Conservation (phyloP, 176 grass and related monocot genomes). For the Thinopyrum elongatum region DNA sequence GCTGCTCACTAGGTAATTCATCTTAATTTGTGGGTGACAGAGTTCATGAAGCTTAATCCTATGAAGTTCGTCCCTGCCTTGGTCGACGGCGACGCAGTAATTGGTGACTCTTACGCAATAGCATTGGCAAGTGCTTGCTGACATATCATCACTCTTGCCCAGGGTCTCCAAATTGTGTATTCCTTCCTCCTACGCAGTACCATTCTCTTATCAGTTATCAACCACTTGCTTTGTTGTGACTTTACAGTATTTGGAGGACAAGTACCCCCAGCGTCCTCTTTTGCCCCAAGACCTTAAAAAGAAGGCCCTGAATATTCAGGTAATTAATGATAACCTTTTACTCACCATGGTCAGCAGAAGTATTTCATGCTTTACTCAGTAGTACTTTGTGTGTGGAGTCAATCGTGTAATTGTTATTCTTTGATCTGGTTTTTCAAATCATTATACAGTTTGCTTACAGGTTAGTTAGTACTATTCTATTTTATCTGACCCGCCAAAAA, state of each 20-base stretch:
- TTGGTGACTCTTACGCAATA: constrained; percentile 47
- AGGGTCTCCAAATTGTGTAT: background rate
- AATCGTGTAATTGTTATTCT: background rate
- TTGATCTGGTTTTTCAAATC: background rate
- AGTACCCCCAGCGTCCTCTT: constrained; percentile 33
- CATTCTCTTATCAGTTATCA: background rate
- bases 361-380: background rate
- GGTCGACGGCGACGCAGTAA: background rate
- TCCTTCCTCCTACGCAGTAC: background rate
- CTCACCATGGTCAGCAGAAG: background rate
- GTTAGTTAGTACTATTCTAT: background rate
- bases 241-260: constrained; percentile 57
- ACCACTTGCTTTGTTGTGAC: background rate
- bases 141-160: background rate
- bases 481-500: background rate
- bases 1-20: background rate
- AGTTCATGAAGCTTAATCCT: constrained; percentile 57
- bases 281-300: constrained; percentile 41
- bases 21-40: constrained; percentile 14
- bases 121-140: constrained; percentile 32
- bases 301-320: constrained; percentile 57
- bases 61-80: constrained; percentile 48
- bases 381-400: background rate
- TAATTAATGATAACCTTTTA: background rate
- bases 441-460: background rate